These are phyloP conservation scores for Melampsora larici-populina DNA, from an alignment of 1,284 basidiomycete genomes.

Conservation along the genomic window DNA sequence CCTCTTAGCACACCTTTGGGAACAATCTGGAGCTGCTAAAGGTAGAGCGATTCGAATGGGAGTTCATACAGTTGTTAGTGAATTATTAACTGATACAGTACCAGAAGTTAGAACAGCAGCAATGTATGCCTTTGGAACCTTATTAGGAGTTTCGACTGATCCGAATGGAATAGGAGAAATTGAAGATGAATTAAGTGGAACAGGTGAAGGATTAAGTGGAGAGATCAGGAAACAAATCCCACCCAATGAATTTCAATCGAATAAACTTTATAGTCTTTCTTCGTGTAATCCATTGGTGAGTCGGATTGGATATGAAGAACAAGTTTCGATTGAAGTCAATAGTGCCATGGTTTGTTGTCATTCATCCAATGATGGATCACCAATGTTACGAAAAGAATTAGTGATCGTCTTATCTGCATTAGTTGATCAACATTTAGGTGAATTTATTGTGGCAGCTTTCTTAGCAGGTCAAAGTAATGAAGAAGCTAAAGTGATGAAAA, in stretches of 20 bases:
- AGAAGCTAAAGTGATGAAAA: conserved; percentile 14
- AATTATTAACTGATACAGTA: conserved; percentile 30
- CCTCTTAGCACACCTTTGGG: conserved; percentile 42
- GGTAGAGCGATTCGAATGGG: conserved; percentile 45
- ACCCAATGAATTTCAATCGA: not conserved
- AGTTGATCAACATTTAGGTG: conserved; percentile 41
- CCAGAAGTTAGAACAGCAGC: conserved; percentile 43
- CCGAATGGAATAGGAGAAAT: conserved; percentile 10
- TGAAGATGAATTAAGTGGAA: not conserved
- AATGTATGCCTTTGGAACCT: conserved; percentile 36
- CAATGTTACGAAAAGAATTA: conserved; percentile 40
- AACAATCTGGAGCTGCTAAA: conserved; percentile 33
- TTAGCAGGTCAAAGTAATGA: conserved; percentile 28
- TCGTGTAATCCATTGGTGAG: conserved; percentile 35
- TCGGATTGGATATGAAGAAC: conserved; percentile 30
- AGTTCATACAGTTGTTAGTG: conserved; percentile 44
- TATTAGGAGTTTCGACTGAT: conserved; percentile 40
- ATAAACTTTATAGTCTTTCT: conserved; percentile 34
- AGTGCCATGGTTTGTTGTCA: conserved; percentile 42
- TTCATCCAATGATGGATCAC: conserved; percentile 40
- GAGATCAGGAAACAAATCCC: not conserved
- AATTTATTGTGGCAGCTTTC: conserved; percentile 42
- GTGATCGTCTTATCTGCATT: conserved; percentile 40
- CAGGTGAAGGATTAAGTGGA: too few species aligned
- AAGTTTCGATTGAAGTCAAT: conserved; percentile 40